Evolutionary conservation across 352 stramenopile genomes (phyloP).

Genomic region (Phytophthora europaea): DNA sequence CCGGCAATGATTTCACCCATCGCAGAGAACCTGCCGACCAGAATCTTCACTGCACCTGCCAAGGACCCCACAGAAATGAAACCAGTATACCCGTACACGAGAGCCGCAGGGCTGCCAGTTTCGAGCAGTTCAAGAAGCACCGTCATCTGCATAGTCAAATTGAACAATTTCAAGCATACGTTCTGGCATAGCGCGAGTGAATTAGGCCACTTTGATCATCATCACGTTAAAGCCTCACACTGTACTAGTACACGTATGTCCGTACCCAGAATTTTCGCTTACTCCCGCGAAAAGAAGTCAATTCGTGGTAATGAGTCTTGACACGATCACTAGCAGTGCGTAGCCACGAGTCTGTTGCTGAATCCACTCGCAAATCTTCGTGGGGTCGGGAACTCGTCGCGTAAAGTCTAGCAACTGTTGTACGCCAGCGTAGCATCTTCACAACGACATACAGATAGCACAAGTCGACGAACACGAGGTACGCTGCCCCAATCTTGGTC

Average conservation of each 20-base stretch:
- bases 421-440: constrained; percentile 27
- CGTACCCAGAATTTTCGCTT: constrained; percentile 30
- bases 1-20: constrained; percentile 36
- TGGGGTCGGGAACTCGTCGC: background rate
- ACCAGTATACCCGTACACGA: constrained; percentile 30
- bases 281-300: constrained; percentile 22
- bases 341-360: constrained; percentile 12
- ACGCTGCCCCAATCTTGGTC: constrained; percentile 13
- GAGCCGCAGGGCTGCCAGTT: constrained; percentile 10
- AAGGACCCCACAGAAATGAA: constrained; percentile 34
- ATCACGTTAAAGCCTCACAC: background rate
- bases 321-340: constrained; percentile 3
- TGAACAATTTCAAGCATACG: constrained; percentile 29
- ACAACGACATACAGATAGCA: constrained; percentile 27
- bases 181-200: constrained; percentile 12
- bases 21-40: constrained; percentile 21
- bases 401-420: constrained; percentile 1
- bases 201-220: background rate
- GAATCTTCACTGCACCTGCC: constrained; percentile 31
- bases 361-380: background rate
- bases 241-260: no score
- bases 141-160: constrained; percentile 35
- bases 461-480: constrained; percentile 13
- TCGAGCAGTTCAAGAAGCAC: constrained; percentile 29
- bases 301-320: constrained; percentile 13